Base-by-base conservation (phyloP, 768 basidiomycete genomes). In the Xanthoconium stramineum region DNA sequence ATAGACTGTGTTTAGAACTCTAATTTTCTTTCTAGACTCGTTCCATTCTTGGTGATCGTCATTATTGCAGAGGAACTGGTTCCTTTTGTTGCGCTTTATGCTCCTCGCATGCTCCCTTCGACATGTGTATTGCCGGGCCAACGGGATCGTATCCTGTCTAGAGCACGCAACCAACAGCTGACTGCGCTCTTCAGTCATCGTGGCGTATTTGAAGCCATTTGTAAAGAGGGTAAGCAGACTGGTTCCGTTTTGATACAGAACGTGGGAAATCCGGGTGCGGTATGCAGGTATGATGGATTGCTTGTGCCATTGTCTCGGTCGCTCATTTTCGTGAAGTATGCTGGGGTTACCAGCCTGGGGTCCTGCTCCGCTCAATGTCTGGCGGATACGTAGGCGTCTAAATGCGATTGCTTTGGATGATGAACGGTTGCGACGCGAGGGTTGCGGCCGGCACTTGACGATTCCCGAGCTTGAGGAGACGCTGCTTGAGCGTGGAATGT, bases 121-220 rank as follows among this genome's bases (percentile, higher is more conserved):
- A 94, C 92, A 0, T 93, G 91, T 66, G 79, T 94, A 52, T 80
- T 94, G 6, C 89, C 92, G 2, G 85, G 88, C 13, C 92, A 94
- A 73, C 83, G 76, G 66, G 68, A 86, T 75, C 74, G 93, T 74
- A 76, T 87, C 73, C 66, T 76, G 68, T 59, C 78, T 69, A 77
- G 83, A 74, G 69, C 78, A 64, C 61, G 79, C 71, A 65, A 82
- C 37, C 70, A 64, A 53, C 73, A 84, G 63, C 76, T 81, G 14
- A 64, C 73, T 6, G 73, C 76, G 55, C 63, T 77, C 2, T 53
- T 69, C 13, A 61, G 67, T n/a, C 72, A 81, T 55, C 72, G 72
- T 20, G 52, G 60, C 11, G 53, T 76, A 15, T 78, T 79, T 28
- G 61, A 73, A 36, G 72, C 70, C 14, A 61, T 65, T 6, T 70